Base-by-base conservation (phyloP, 345 rosid genomes). In the Eucalyptus coolabah region DNA sequence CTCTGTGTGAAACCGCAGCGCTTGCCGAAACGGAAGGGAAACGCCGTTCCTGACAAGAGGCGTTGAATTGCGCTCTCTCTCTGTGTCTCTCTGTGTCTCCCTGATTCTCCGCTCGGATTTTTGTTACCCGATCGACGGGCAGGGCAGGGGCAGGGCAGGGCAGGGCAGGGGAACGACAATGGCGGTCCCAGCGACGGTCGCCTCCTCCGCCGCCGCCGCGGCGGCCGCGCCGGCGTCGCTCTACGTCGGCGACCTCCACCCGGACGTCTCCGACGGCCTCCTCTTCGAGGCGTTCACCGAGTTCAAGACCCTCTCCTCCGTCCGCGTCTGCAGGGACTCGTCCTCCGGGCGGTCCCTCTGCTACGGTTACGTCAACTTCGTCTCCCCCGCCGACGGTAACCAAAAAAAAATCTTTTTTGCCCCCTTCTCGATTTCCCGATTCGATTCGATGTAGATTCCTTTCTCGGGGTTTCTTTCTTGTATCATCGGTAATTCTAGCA, bases 281-380 rank as follows among this genome's bases (percentile, higher is more conserved):
- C 97, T 97, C 56, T 88, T 86, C 59, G 94, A 95, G 9, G 94
- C 93, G 19, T 97, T 97, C 92, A 59, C 93, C 8, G 95, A 95
- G 89, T 95, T 92, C 91, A 92, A 95, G 91, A 93, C 93, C 91
- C 92, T 95, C n/a, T n/a, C 94, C 44, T 96, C 99, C 32, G 97
- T 94, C 16, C 96, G 96, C 86, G 92, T 96, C 51, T 97, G 97
- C 90, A 90, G 93, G 86, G 97, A 96, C 92, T 91, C 92, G 30
- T 54, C 94, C 60, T 88, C 95, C 30, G 96, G 95, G 56, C 91
- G 95, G 86, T 97, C 97, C 72, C 95, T 95, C 91, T 95, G 97
- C 87, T 97, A 97, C 90, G 98, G 96, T 89, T 97, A 96, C 93
- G 96, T 94, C 90, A 97, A 97, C 96, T 97, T 95, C 63, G 50